Percentiles rank a stretch among this genome's conserved stretches.
Evolutionary conservation across 106 monocot species (phyloP).

Genomic region (Cymbidium sinense): DNA sequence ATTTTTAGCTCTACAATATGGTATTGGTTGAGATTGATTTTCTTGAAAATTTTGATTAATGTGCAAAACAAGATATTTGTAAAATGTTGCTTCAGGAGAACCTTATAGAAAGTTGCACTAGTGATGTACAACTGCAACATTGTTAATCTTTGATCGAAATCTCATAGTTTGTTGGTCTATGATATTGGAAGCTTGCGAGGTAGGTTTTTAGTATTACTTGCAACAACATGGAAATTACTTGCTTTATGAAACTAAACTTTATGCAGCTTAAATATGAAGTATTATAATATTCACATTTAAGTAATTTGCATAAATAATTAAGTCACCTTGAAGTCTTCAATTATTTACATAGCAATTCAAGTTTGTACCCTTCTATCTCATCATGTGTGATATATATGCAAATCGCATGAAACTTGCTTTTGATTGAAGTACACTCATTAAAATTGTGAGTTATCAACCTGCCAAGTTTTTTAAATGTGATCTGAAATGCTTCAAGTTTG

Average conservation of each 20-base stretch:
- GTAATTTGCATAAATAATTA: too few relatives aligned
- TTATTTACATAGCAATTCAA: neutral
- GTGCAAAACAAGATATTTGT: neutral
- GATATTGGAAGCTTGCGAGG: neutral
- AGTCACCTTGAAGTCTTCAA: neutral
- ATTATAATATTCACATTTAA: neutral
- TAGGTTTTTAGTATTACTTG: neutral
- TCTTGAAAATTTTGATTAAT: conserved; percentile 2
- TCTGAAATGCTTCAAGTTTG: too few relatives aligned
- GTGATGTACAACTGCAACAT: neutral
- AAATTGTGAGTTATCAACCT: neutral
- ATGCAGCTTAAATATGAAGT: neutral
- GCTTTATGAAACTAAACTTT: neutral
- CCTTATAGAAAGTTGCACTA: neutral
- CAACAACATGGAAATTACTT: neutral
- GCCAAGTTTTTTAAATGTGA: too few relatives aligned
- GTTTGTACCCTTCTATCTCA: neutral
- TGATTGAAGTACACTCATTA: neutral
- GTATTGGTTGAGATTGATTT: neutral
- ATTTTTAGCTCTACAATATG: neutral
- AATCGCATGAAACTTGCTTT: neutral
- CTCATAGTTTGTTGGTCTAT: neutral
- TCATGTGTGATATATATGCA: neutral
- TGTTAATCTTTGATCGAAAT: neutral
- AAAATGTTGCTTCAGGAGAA: neutral